Evolutionary conservation across 768 basidiomycete species (phyloP).

Genomic region (Mycena filopes): DNA sequence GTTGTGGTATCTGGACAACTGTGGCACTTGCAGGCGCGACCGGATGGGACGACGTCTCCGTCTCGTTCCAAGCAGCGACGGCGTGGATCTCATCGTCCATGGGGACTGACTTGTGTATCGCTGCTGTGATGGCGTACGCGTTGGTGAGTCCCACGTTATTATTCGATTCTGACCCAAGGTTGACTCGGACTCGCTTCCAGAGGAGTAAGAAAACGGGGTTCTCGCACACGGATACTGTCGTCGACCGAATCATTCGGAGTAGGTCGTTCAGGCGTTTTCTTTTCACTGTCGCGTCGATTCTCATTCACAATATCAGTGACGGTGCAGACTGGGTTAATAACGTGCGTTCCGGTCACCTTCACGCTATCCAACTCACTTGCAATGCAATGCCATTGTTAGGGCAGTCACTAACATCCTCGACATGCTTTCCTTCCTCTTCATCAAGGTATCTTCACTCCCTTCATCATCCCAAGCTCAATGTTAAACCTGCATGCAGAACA

Average conservation of each 20-base stretch:
- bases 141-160: slow-evolving; percentile 22
- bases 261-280: not conserved
- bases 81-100: slow-evolving; percentile 55
- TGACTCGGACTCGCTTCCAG: not conserved
- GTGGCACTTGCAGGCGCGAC: not conserved
- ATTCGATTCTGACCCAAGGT: not conserved
- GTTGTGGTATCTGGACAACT: slow-evolving; percentile 54
- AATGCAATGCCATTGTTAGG: no score
- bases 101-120: slow-evolving; percentile 52
- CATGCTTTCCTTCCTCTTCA: no score
- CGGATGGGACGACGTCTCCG: not conserved
- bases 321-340: no score
- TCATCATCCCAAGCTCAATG: no score
- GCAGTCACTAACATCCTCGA: no score
- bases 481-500: no score
- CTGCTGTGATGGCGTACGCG: slow-evolving; percentile 46
- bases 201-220: slow-evolving; percentile 37
- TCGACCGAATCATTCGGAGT: slow-evolving; percentile 19
- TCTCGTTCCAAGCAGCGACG: slow-evolving; percentile 44
- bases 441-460: no score
- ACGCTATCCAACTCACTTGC: no score
- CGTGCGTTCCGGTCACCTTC: no score
- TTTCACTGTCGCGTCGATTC: no score
- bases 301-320: no score
- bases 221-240: slow-evolving; percentile 1